Evolutionary conservation across 2,329 filamentous ascomycete species (phyloP), one percentile per base, ranked within the genome.

Genomic region (Leptographium lundbergii): DNA sequence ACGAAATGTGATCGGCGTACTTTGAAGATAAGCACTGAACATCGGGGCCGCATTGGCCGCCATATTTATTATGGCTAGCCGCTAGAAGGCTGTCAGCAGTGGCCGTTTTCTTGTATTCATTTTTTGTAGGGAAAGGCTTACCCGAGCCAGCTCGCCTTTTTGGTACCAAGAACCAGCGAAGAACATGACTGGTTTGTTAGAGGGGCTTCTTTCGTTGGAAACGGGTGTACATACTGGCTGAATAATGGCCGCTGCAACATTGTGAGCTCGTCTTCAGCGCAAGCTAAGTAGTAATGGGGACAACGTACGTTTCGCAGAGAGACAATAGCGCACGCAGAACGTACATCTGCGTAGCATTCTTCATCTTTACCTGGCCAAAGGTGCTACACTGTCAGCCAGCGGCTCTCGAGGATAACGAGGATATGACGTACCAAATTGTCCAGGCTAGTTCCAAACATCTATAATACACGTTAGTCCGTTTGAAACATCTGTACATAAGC

Each of bases 21-120:
- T 19, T n/a, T 71, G 70, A 0, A 72, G 64, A 29, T 72, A 72
- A 0, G 68, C 65, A 22, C 63, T 62, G 24, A 66, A 64, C 60
- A 66, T 66, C 14, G 67, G 67, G 0, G 67, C 70, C 0, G 69
- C 62, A 6, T 50, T 48, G 4, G 61, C 50, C 7, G 61, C 59
- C 11, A 24, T 39, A 47, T 63, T 54, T 36, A 61, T 45, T 27
- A 63, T 63, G 29, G 56, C 61, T 11, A 63, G 54, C 6, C 61
- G 56, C 60, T 61, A 24, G 2, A 29, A 7, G n/a, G n/a, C 4
- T 42, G 17, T 39, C 19, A 57, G 54, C 1, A 7, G 4, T 27
- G 34, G 25, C 4, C 42, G 22, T 11, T 17, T 42, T 7, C 13
- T 5, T 22, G 3, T 6, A 13, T 39, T 34, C 29, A n/a, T n/a